Conservation (phyloP, 192 early-diverging fungal species). For the Oehlia diaphana region DNA sequence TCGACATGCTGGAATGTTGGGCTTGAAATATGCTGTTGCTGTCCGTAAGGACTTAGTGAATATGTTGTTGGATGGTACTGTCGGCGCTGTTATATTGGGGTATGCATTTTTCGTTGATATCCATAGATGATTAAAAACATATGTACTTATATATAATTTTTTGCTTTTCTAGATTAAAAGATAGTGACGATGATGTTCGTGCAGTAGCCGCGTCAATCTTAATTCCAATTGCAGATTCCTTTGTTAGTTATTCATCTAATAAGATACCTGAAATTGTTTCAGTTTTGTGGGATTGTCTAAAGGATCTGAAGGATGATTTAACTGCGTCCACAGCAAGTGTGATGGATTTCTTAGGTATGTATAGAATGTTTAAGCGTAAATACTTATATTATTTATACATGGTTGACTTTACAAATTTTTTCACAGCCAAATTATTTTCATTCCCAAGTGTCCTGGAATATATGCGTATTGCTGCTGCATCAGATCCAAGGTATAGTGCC, state of each 20-base stretch:
- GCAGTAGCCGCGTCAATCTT: conserved; percentile 89
- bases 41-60: conserved; percentile 85
- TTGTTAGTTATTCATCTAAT: conserved; percentile 67
- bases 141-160: background rate
- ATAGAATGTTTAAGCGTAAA: background rate
- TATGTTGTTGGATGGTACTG: conserved; percentile 68
- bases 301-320: conserved; percentile 87
- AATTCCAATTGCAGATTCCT: conserved; percentile 78
- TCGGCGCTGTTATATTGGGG: conserved; percentile 83
- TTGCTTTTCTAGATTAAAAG: conserved; percentile 50
- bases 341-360: conserved; percentile 77
- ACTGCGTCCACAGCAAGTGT: conserved; percentile 88
- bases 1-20: conserved; percentile 88
- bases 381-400: background rate
- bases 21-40: conserved; percentile 92
- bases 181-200: conserved; percentile 93
- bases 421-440: conserved; percentile 69
- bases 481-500: conserved; percentile 35
- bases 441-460: conserved; percentile 56
- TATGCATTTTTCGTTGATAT: background rate
- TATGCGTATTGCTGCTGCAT: conserved; percentile 35
- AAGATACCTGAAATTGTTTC: conserved; percentile 74
- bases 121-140: too few species aligned
- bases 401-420: background rate
- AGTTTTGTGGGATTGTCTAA: conserved; percentile 87